A percentile compares a stretch with the other conserved stretches of the same genome.
phyloP scores from a whole-genome alignment of 495 filamentous ascomycete species.

The Rusavskia elegans region DNA sequence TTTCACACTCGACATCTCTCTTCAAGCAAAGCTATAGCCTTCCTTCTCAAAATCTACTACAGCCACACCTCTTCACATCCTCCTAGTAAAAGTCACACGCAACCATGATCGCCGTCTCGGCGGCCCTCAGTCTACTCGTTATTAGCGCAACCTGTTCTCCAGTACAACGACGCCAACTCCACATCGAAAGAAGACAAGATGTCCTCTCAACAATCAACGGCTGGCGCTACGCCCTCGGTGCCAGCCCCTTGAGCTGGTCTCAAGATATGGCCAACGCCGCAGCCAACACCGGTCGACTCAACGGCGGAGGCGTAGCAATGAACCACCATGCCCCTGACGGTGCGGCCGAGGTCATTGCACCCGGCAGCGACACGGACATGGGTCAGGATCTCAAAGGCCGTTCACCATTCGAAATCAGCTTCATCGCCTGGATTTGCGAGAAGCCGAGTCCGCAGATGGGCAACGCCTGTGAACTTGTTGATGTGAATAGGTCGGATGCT shows the following conservation, averaged over 20 bases:
- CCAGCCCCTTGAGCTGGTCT: neutral
- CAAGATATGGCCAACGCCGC: neutral
- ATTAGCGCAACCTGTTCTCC: too few species aligned
- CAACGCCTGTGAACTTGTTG: neutral
- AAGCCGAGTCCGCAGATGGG: neutral
- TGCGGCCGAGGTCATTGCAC: neutral
- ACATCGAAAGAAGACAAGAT: neutral
- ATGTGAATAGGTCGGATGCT: neutral
- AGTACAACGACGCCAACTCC: too few species aligned
- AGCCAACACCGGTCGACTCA: neutral
- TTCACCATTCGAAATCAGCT: neutral
- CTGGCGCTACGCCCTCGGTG: neutral
- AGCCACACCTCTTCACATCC: too few species aligned
- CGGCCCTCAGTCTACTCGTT: too few species aligned
- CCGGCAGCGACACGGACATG: neutral
- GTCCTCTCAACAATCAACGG: neutral
- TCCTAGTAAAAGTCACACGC: too few species aligned
- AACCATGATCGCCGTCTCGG: too few species aligned
- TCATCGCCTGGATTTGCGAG: neutral
- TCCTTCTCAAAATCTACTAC: too few species aligned
- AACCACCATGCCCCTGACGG: neutral
- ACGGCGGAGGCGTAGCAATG: neutral
- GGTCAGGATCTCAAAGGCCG: neutral
- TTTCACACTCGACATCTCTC: too few species aligned
- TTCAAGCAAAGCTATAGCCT: too few species aligned